Conservation (phyloP, 2,329 filamentous ascomycete genomes). For the Penicillium sp. region DNA sequence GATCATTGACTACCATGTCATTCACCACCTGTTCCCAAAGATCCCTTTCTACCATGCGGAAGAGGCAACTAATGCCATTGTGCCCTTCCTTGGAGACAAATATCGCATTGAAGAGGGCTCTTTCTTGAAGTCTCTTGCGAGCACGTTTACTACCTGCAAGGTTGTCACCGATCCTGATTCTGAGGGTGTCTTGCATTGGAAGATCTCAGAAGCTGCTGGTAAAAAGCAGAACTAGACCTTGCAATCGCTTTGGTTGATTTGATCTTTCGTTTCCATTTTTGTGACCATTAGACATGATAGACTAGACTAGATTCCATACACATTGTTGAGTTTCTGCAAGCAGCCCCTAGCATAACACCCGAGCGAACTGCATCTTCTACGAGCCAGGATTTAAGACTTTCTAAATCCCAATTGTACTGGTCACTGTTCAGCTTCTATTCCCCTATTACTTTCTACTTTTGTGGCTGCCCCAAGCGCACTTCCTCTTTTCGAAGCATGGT, state of each 20-base stretch:
- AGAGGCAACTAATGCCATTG: conserved; percentile 61
- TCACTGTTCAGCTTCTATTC: too few species aligned
- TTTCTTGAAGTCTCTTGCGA: conserved; percentile 17
- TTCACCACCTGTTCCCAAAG: conserved; percentile 64
- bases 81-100: conserved; percentile 52
- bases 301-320: background rate
- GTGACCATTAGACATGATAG: background rate
- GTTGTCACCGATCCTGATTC: conserved; percentile 18
- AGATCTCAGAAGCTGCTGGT: conserved; percentile 1
- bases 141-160: conserved; percentile 23
- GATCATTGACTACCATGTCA: conserved; percentile 66
- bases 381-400: too few species aligned
- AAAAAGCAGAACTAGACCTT: conserved; percentile 23
- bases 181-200: conserved; percentile 21
- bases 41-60: conserved; percentile 66
- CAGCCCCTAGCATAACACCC: too few species aligned
- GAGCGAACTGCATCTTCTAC: too few species aligned
- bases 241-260: too few species aligned
- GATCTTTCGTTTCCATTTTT: background rate
- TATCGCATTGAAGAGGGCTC: conserved; percentile 20
- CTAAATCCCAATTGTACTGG: too few species aligned
- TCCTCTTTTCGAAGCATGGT: too few species aligned
- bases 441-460: too few species aligned
- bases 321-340: too few species aligned
- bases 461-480: too few species aligned